phyloP scores from a whole-genome alignment of 257 asterid species.

The Scutellaria galericulata region DNA sequence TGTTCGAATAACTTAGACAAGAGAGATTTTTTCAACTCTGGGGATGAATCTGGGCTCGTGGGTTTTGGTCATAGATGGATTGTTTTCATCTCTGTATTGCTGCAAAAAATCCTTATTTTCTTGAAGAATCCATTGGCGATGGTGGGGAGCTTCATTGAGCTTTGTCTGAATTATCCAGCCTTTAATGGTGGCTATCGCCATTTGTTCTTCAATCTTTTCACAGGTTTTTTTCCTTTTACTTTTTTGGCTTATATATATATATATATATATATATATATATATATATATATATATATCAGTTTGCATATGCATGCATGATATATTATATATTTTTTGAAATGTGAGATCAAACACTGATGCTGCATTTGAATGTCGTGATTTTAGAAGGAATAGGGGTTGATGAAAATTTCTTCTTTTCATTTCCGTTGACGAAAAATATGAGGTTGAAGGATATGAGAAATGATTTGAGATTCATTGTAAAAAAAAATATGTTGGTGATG shows the following conservation, averaged over 20 bases:
- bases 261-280: background rate
- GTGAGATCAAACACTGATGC: too few relatives aligned
- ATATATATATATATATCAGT: background rate
- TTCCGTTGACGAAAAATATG: too few relatives aligned
- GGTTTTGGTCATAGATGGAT: slow-evolving; percentile 59
- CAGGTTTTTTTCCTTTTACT: slow-evolving; percentile 42
- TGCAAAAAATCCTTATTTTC: slow-evolving; percentile 46
- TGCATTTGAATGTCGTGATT: too few relatives aligned
- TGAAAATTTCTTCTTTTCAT: too few relatives aligned
- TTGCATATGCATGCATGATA: background rate
- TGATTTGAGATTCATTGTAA: too few relatives aligned
- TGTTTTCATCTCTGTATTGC: slow-evolving; percentile 53
- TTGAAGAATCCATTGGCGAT: slow-evolving; percentile 52
- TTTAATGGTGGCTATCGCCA: slow-evolving; percentile 57
- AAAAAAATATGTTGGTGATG: too few relatives aligned
- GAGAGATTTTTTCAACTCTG: slow-evolving; percentile 39
- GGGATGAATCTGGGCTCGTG: slow-evolving; percentile 22
- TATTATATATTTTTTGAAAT: too few relatives aligned
- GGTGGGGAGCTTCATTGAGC: slow-evolving; percentile 50
- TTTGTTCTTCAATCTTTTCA: slow-evolving; percentile 49
- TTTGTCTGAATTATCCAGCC: slow-evolving; percentile 49
- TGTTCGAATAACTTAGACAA: slow-evolving; percentile 45
- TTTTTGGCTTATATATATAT: too few relatives aligned
- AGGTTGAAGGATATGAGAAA: too few relatives aligned
- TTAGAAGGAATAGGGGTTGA: too few relatives aligned